Evolutionary conservation across 441 rosid genomes (phyloP).

Genomic region (Croton laevigatus): DNA sequence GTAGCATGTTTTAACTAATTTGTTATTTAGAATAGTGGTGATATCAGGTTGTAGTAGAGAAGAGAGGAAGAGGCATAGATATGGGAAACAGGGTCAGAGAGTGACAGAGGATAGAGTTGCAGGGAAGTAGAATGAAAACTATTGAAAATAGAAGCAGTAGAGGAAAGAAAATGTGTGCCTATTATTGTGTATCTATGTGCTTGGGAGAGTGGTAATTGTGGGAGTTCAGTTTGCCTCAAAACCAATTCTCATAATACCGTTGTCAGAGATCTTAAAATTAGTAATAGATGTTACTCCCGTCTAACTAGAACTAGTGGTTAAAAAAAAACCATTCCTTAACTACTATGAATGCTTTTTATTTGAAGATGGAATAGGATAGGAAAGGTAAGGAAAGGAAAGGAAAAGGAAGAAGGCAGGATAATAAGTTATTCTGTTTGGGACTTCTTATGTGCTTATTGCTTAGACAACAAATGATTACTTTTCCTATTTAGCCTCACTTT

Average conservation of each 20-base stretch:
- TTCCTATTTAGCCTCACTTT: too few relatives aligned
- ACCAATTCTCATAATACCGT: constrained; percentile 3
- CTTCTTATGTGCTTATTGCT: too few relatives aligned
- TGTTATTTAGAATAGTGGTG: too few relatives aligned
- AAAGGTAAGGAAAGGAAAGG: too few relatives aligned
- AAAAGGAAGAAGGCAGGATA: too few relatives aligned
- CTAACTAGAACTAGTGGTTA: not conserved
- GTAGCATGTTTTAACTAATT: too few relatives aligned
- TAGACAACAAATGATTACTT: too few relatives aligned
- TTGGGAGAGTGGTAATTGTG: not conserved
- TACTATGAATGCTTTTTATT: not conserved
- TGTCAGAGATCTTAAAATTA: not conserved
- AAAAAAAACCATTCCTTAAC: not conserved
- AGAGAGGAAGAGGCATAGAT: not conserved
- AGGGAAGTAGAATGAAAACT: not conserved
- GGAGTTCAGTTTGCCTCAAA: not conserved
- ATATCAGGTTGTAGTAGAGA: not conserved
- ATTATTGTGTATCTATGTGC: not conserved
- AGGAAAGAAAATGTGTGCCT: not conserved
- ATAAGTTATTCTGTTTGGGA: too few relatives aligned
- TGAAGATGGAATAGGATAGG: too few relatives aligned
- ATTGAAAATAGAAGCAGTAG: not conserved
- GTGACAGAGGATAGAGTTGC: not conserved
- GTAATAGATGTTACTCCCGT: not conserved
- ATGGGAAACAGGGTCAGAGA: not conserved